A percentile compares a stretch with the other conserved stretches of the same genome.
These are phyloP conservation scores for Lyophyllum decastes DNA, from an alignment of 768 basidiomycete species.

Conservation along the genomic window DNA sequence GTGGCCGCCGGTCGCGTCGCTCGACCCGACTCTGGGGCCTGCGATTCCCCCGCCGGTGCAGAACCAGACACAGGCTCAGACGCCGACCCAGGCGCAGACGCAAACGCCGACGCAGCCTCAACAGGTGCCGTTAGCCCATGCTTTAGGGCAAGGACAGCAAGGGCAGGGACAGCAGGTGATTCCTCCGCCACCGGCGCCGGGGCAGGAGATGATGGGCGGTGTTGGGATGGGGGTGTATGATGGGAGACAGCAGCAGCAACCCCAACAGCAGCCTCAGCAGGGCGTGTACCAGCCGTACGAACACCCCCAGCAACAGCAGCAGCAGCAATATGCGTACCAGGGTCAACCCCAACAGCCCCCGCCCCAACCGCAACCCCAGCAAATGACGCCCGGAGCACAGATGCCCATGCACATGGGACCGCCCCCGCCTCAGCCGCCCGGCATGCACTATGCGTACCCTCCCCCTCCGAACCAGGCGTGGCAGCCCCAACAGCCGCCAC, in stretches of 20 bases:
- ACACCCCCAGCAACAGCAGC: constrained; percentile 5
- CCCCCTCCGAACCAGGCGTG: constrained; percentile 7
- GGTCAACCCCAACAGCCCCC: not conserved
- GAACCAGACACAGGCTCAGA: constrained; percentile 1
- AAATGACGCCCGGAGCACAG: not conserved
- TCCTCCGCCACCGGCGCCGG: not conserved
- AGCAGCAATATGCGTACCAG: constrained; percentile 3
- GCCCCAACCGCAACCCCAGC: not conserved
- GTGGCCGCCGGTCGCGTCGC: constrained; percentile 32
- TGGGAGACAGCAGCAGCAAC: not conserved
- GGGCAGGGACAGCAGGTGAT: constrained; percentile 2
- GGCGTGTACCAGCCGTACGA: not conserved
- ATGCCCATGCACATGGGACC: not conserved
- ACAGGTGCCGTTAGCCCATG: not conserved
- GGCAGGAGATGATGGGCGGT: not conserved
- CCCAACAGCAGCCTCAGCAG: not conserved
- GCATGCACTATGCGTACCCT: not conserved
- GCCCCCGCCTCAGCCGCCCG: not conserved
- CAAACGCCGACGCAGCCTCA: not conserved
- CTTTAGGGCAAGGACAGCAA: constrained; percentile 3
- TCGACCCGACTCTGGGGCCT: constrained; percentile 33
- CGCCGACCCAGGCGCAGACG: not conserved
- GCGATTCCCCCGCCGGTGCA: constrained; percentile 36
- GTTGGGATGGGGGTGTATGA: not conserved
- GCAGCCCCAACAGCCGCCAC: constrained; percentile 12